Conservation (phyloP, 495 filamentous ascomycete genomes). For the Hypoxylon fuscum region DNA sequence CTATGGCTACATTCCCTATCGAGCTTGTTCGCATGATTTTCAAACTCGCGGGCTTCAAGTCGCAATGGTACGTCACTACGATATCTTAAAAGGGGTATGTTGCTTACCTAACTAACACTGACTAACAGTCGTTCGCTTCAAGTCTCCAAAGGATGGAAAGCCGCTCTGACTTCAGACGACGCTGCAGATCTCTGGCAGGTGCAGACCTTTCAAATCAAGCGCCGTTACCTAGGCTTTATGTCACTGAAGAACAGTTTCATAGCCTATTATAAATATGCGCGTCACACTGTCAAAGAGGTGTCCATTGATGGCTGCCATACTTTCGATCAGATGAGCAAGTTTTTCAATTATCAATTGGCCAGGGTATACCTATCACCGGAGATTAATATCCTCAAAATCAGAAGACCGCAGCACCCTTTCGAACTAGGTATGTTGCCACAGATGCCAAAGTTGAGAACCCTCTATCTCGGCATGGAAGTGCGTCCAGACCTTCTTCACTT, state of each 20-base stretch:
- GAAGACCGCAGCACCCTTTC: too few relatives aligned
- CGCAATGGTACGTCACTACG: slow-evolving; percentile 57
- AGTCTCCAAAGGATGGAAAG: slow-evolving; percentile 38
- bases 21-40: slow-evolving; percentile 60
- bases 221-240: neutral
- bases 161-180: slow-evolving; percentile 14
- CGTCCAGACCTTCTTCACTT: too few relatives aligned
- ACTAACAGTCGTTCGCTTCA: slow-evolving; percentile 32
- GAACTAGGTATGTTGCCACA: too few relatives aligned
- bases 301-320: slow-evolving; percentile 13
- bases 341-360: neutral
- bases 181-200: slow-evolving; percentile 27
- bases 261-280: slow-evolving; percentile 26
- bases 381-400: too few relatives aligned
- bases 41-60: slow-evolving; percentile 54
- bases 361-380: too few relatives aligned
- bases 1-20: slow-evolving; percentile 56
- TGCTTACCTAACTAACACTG: neutral
- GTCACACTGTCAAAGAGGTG: slow-evolving; percentile 20
- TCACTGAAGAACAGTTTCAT: neutral
- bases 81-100: neutral
- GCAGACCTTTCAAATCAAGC: slow-evolving; percentile 17
- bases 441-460: too few relatives aligned
- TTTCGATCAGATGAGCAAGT: slow-evolving; percentile 8
- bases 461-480: too few relatives aligned